Evolutionary conservation across 768 basidiomycete genomes (phyloP), one percentile per base, ranked within the genome.

Genomic region (Rhizopogon vesiculosus): DNA sequence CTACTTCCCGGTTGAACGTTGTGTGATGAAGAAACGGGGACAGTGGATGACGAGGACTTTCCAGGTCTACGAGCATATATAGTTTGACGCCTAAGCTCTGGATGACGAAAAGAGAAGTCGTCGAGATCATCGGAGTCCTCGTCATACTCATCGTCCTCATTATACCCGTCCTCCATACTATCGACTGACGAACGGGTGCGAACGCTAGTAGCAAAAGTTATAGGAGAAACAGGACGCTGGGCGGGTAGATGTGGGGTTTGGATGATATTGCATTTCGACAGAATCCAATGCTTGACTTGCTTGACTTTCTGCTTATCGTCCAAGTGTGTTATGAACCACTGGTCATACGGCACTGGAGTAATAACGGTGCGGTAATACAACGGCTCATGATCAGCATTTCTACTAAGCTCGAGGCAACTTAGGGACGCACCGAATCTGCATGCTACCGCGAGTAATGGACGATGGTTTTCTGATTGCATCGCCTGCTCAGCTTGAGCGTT

Each of bases 301-400:
- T 76, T 76, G 41, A 89, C 74, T 61, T 82, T 83, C 80, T 81
- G 86, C 31, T 70, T 60, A 3, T 81, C 74, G 56, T 84, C 79
- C 64, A 87, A 64, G 63, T 86, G 85, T 12, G 87, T 87, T n/a
- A 84, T 72, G 45, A 89, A 72, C 87, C 88, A 91, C 70, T 88
- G 87, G 67, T 91, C 89, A 61, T 83, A 80, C 0, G 84, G 80
- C 22, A 90, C 87, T 85, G 57, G 6, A 15, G 4, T 25, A 25
- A 4, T 25, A 25, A 25, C 25, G 25, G 4, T n/a, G 46, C 46
- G 58, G 35, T 45, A 45, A 49, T 33, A 52, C 55, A 41, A 38
- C 35, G 15, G 12, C 2, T 54, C 29, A 15, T 39, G 19, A 18
- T 40, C 28, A 19, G 42, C 31, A 22, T 19, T 13, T 49, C 18